Base-by-base conservation (phyloP, 2,329 filamentous ascomycete genomes). In the Fusarium devonianum region DNA sequence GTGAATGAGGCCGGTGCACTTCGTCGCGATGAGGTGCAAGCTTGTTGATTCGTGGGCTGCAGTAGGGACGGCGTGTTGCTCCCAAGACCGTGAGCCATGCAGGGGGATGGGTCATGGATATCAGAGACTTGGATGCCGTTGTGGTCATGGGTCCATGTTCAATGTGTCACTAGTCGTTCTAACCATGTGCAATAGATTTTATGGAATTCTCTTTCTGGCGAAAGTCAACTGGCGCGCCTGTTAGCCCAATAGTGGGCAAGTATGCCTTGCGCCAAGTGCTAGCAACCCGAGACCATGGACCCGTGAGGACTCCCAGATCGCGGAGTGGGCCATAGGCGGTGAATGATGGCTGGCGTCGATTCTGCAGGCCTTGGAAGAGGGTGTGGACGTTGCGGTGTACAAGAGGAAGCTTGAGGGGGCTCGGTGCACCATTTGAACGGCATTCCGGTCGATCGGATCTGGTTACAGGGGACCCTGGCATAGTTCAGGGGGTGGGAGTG, bases 111-210 rank as follows among this genome's bases (percentile, higher is more conserved):
- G 46, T 44, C 39, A 49, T 50, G 53, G 44, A 60, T 58, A 47
- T 59, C 26, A 56, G 45, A 29, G 40, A 53, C 29, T 51, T 51
- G 50, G 52, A 62, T 56, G 52, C 39, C 36, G 32, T 50, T 19
- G 33, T 40, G 45, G 56, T 22, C 53, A 50, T 47, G 59, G 53
- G 43, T 46, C 60, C 56, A 51, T 18, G 56, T 58, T 56, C 25
- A 40, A 32, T 59, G 56, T 62, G 43, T 62, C 53, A 63, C 50
- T 64, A 66, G 57, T 42, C 46, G 43, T 65, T 53, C 43, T 47
- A 52, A 53, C 52, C 56, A 60, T 65, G 58, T 62, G 63, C 63
- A 65, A 63, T 65, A 65, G 60, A 65, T 49, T 57, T 44, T 60
- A 60, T 38, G 48, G 39, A 57, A 49, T 46, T 56, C 52, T 39